Percentiles rank a stretch among this genome's conserved stretches.
Evolutionary conservation across 2,329 filamentous ascomycete genomes (phyloP).

Genomic region (Basipetospora chlamydospora): DNA sequence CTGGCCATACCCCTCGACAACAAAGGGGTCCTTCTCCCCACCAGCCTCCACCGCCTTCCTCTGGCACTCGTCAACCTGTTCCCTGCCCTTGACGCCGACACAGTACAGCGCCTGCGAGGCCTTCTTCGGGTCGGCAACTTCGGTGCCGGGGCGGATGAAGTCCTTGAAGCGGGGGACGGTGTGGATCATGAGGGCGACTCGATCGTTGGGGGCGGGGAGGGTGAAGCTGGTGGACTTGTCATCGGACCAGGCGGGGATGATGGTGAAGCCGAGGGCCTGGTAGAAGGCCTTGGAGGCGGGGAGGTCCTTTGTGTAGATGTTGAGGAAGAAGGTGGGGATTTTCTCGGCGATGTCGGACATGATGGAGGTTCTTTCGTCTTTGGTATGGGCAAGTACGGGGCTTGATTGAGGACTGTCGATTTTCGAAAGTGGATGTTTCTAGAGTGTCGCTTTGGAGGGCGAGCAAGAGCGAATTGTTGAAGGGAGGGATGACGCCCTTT

Average conservation of each 20-base stretch:
- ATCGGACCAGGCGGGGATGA: slow-evolving; percentile 8
- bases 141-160: slow-evolving; percentile 10
- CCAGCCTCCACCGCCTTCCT: slow-evolving; percentile 10
- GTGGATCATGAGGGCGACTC: slow-evolving; percentile 12
- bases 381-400: too few species aligned
- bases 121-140: slow-evolving; percentile 9
- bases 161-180: slow-evolving; percentile 9
- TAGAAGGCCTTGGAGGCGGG: slow-evolving; percentile 8
- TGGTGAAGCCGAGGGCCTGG: slow-evolving; percentile 8
- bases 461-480: too few species aligned
- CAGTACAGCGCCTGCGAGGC: slow-evolving; percentile 10
- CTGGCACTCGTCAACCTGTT: slow-evolving; percentile 10
- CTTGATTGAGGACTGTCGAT: too few species aligned
- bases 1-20: slow-evolving; percentile 8
- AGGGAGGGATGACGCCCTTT: too few species aligned
- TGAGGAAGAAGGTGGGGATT: slow-evolving; percentile 8
- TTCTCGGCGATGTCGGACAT: too few species aligned
- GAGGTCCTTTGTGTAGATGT: slow-evolving; percentile 4
- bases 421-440: too few species aligned
- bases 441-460: too few species aligned
- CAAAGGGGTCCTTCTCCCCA: slow-evolving; percentile 10
- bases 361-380: too few species aligned
- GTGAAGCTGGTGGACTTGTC: slow-evolving; percentile 8
- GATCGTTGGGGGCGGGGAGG: slow-evolving; percentile 10
- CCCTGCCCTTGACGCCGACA: slow-evolving; percentile 7